phyloP scores from a whole-genome alignment of 805 yeast species.

The Ogataea dorogensis region DNA sequence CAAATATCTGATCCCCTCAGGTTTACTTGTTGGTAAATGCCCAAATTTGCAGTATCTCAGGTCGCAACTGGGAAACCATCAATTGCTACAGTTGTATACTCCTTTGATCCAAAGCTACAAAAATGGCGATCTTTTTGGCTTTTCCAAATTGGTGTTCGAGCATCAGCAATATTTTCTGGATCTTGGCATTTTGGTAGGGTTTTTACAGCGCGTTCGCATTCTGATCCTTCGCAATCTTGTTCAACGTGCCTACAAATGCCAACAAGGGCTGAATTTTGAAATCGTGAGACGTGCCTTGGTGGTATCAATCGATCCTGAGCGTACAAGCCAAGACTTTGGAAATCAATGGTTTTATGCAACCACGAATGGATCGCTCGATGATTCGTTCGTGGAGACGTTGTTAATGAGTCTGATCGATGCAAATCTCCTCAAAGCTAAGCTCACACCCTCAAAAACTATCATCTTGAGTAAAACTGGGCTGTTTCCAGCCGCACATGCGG shows the following conservation, averaged over 20 bases:
- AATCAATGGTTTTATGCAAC: constrained; percentile 21
- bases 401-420: constrained; percentile 52
- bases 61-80: constrained; percentile 15
- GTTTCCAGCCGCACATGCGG: constrained; percentile 28
- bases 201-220: constrained; percentile 45
- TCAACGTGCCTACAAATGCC: constrained; percentile 19
- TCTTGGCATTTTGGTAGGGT: constrained; percentile 39
- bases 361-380: constrained; percentile 29
- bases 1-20: constrained; percentile 49
- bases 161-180: constrained; percentile 40
- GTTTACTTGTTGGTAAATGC: constrained; percentile 50
- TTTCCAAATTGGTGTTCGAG: constrained; percentile 34
- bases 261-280: constrained; percentile 19
- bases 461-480: constrained; percentile 30
- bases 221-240: constrained; percentile 46
- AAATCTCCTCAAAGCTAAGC: constrained; percentile 51
- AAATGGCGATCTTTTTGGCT: constrained; percentile 42
- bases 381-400: constrained; percentile 47
- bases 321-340: constrained; percentile 10
- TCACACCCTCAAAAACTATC: constrained; percentile 30
- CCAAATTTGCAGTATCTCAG: constrained; percentile 37
- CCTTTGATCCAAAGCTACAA: constrained; percentile 37
- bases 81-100: constrained; percentile 35
- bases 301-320: constrained; percentile 19
- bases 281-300: constrained; percentile 28